Base-by-base conservation (phyloP, 352 stramenopile species). In the Pythium angustatum region DNA sequence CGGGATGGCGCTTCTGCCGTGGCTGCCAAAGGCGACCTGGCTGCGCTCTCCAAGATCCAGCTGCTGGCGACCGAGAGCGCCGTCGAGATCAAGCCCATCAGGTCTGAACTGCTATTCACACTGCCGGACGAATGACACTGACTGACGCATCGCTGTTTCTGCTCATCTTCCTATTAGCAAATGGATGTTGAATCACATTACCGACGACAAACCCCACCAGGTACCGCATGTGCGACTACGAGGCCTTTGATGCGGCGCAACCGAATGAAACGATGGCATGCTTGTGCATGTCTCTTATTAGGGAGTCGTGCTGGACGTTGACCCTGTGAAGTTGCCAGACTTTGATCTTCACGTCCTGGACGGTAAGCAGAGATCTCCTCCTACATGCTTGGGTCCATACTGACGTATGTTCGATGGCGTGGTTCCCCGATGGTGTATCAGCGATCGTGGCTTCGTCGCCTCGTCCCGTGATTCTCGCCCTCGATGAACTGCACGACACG, bases 161-260 rank as follows among this genome's bases (percentile, higher is more conserved):
- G n/a, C n/a, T n/a, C n/a, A n/a, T n/a, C n/a, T n/a, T n/a, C n/a
- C 45, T 36, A 14, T 24, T 31, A 92, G 79, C 73, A 94, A 94
- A 70, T 92, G 83, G 83, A 90, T 87, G 79, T 66, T 94, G 15
- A 94, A 94, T 55, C 80, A 91, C 43, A 86, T 91, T 36, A 91
- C 83, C 15, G 73, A 83, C 3, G 82, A 94, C 72, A 92, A 92
- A 44, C 85, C 85, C 14, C 85, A 94, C 61, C 85, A 93, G 66
- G 83, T 90, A 62, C 14, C 11, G 40, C 22, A 11, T n/a, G 5
- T 60, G 22, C 21, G 30, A 31, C 14, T 48, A 43, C 17, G 8
- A 24, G 17, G 22, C 40, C 5, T 26, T 26, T 26, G 11, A 5
- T 5, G 9, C 28, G 27, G 24, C 19, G 5, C 27, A 27, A 27